Conservation (phyloP, 164 flowering plant species). For the Tetrastigma voinierianum region DNA sequence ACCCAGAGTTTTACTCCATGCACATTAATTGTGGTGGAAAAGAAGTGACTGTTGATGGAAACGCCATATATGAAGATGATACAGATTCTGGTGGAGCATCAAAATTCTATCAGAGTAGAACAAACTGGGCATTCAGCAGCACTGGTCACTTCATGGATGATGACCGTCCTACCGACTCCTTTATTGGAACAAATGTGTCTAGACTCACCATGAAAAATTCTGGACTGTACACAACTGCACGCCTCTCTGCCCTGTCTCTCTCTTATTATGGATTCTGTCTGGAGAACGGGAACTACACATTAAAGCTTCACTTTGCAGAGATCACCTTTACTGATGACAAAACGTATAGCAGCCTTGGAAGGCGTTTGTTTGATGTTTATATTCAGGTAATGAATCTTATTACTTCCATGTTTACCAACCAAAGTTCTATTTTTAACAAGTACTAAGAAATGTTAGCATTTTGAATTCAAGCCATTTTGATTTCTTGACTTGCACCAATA, state of each 20-base stretch:
- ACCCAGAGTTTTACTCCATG: constrained; percentile 26
- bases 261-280: constrained; percentile 62
- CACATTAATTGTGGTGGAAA: constrained; percentile 60
- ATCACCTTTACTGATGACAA: constrained; percentile 44
- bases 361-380: constrained; percentile 61
- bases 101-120: constrained; percentile 15
- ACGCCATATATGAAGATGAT: constrained; percentile 30
- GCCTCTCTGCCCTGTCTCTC: constrained; percentile 59
- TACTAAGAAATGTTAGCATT: no score
- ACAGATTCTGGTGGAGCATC: constrained; percentile 23
- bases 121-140: constrained; percentile 61
- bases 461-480: no score
- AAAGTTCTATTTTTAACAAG: no score
- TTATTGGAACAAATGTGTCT: constrained; percentile 21
- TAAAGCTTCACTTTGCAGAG: constrained; percentile 67
- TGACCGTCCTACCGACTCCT: constrained; percentile 7
- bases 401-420: no score
- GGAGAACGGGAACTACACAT: constrained; percentile 51
- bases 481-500: no score
- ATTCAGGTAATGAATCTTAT: constrained; percentile 47
- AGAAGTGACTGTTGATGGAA: constrained; percentile 18
- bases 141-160: constrained; percentile 63
- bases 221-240: constrained; percentile 42
- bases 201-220: constrained; percentile 20
- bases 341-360: constrained; percentile 57